phyloP scores from a whole-genome alignment of 176 grass and related monocot species.

The Carex scoparia region DNA sequence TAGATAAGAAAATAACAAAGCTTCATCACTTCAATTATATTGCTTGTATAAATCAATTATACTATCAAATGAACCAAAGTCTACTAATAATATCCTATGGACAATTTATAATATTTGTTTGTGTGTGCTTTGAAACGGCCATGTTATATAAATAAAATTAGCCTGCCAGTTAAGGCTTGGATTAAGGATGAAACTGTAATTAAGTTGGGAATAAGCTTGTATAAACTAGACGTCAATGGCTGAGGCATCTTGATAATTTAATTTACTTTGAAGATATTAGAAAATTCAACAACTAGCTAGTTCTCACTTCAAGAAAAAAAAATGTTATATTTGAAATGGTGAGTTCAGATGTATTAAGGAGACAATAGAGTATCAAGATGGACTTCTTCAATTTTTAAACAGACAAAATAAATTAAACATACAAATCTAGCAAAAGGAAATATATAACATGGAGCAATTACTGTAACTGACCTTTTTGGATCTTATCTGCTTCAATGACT shows the following conservation, averaged over 20 bases:
- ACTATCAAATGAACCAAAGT: neutral
- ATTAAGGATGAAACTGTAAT: neutral
- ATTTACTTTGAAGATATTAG: neutral
- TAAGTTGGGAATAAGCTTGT: neutral
- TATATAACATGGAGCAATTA: neutral
- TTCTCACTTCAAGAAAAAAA: neutral
- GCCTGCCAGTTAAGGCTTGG: neutral
- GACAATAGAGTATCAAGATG: neutral
- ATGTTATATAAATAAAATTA: neutral
- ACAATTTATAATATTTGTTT: neutral
- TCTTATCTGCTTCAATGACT: conserved; percentile 67
- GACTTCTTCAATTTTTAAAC: too few relatives aligned
- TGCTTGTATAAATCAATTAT: neutral
- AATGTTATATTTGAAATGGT: neutral
- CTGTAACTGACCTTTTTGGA: conserved; percentile 55
- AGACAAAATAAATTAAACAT: neutral
- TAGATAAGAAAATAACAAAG: neutral
- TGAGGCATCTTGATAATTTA: neutral
- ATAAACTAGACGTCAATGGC: neutral
- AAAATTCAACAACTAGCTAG: neutral
- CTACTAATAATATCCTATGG: neutral
- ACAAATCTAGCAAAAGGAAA: neutral
- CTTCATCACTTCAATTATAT: neutral
- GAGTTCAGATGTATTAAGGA: neutral
- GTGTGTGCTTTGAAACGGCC: neutral